A percentile compares a stretch with the other conserved stretches of the same genome.
Evolutionary conservation across 768 basidiomycete genomes (phyloP).

Genomic region (Nidula microcarpa): DNA sequence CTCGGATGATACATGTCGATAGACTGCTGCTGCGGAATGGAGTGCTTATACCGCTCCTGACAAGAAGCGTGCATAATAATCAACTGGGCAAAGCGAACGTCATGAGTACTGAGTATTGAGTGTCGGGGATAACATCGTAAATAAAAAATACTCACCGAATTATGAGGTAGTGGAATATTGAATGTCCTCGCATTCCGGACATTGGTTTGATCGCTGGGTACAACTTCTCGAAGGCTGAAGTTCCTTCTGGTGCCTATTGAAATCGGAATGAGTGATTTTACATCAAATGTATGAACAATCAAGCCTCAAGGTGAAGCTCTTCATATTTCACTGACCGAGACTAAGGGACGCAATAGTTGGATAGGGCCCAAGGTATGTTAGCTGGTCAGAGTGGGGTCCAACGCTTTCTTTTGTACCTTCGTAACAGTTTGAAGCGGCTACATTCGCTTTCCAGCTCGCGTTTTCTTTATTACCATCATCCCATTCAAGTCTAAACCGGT

Average conservation of each 20-base stretch:
- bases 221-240: constrained; percentile 76
- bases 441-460: constrained; percentile 69
- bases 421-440: constrained; percentile 84
- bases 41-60: constrained; percentile 81
- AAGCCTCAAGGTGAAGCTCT: background rate
- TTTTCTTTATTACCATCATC: constrained; percentile 20
- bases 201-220: constrained; percentile 58
- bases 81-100: constrained; percentile 37
- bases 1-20: constrained; percentile 73
- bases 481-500: constrained; percentile 70
- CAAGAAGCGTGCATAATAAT: constrained; percentile 86
- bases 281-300: constrained; percentile 1
- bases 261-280: background rate
- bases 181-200: constrained; percentile 66
- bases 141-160: constrained; percentile 51
- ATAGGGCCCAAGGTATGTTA: constrained; percentile 80
- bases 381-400: constrained; percentile 78
- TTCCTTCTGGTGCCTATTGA: constrained; percentile 57
- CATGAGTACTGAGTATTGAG: background rate
- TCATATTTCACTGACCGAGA: constrained; percentile 45
- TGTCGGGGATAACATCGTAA: background rate
- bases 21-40: constrained; percentile 65
- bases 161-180: constrained; percentile 74
- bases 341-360: constrained; percentile 85
- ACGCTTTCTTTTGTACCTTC: constrained; percentile 80